Conservation (phyloP, 495 filamentous ascomycete genomes). For the Xylaria bambusicola region DNA sequence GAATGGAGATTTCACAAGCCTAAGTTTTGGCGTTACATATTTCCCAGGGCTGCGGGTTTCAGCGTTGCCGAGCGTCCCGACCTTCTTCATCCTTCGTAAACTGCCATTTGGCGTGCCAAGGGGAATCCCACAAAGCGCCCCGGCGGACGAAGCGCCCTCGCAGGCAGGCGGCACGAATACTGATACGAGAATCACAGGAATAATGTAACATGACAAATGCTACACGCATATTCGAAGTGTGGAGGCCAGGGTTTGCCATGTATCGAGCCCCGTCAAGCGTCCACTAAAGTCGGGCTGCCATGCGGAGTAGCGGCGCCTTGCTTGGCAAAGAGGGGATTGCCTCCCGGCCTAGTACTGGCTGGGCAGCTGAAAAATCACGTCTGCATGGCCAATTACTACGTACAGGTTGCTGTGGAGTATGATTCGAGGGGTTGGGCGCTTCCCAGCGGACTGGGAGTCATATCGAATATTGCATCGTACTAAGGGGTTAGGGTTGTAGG, state of each 20-base stretch:
- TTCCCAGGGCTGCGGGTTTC: slow-evolving; percentile 11
- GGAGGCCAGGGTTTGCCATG: slow-evolving; percentile 10
- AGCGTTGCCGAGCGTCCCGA: neutral
- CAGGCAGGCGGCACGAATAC: neutral
- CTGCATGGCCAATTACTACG: slow-evolving; percentile 8
- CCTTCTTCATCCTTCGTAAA: neutral
- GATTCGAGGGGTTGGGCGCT: slow-evolving; percentile 13
- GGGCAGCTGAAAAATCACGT: slow-evolving; percentile 16
- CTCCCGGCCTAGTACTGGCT: slow-evolving; percentile 13
- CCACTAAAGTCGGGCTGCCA: slow-evolving; percentile 18
- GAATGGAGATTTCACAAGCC: no score
- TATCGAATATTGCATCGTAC: slow-evolving; percentile 6
- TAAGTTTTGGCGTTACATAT: no score
- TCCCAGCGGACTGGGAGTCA: slow-evolving; percentile 18
- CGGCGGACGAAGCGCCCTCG: neutral
- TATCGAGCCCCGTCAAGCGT: slow-evolving; percentile 1
- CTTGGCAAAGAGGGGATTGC: slow-evolving; percentile 5
- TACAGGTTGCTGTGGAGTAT: slow-evolving; percentile 12
- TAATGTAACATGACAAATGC: slow-evolving; percentile 24
- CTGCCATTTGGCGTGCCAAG: neutral
- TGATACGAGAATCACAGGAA: slow-evolving; percentile 18
- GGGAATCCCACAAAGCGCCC: slow-evolving; percentile 2
- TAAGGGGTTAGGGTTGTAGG: slow-evolving; percentile 12
- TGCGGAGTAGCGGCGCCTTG: slow-evolving; percentile 15
- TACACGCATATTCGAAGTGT: slow-evolving; percentile 20